phyloP scores from a whole-genome alignment of 495 filamentous ascomycete genomes.

The Tricharina praecox region DNA sequence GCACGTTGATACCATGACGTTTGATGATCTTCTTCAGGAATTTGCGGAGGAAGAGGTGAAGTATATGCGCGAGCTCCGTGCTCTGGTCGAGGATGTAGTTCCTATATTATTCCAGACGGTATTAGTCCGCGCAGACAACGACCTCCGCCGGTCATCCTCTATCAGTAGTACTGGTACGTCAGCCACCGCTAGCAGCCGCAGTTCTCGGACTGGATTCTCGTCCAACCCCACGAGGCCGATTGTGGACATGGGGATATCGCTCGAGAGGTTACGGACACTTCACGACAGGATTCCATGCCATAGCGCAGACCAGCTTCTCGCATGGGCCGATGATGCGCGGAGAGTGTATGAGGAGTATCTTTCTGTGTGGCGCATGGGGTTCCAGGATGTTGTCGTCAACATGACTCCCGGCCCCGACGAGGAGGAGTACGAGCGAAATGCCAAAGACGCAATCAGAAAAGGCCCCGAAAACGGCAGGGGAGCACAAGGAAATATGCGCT shows the following conservation, averaged over 20 bases:
- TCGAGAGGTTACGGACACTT: constrained; percentile 64
- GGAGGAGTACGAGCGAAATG: constrained; percentile 12
- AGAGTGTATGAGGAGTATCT: constrained; percentile 77
- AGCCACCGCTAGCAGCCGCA: constrained; percentile 13
- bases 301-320: constrained; percentile 48
- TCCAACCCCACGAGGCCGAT: constrained; percentile 66
- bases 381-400: constrained; percentile 89
- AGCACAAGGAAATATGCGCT: constrained; percentile 12
- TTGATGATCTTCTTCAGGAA: constrained; percentile 62
- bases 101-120: constrained; percentile 81
- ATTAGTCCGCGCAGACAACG: constrained; percentile 43
- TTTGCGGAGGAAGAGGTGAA: constrained; percentile 70
- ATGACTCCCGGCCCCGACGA: constrained; percentile 45
- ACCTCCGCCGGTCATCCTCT: constrained; percentile 13
- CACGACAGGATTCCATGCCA: constrained; percentile 65
- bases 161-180: constrained; percentile 4
- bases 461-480: constrained; percentile 19
- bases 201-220: constrained; percentile 19
- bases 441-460: constrained; percentile 16
- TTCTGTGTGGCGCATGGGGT: constrained; percentile 78
- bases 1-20: constrained; percentile 38
- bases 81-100: constrained; percentile 87
- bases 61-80: constrained; percentile 83
- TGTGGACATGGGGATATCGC: constrained; percentile 78
- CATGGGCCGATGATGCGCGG: constrained; percentile 63